These are phyloP conservation scores for Melampsora americana DNA, from an alignment of 1,284 basidiomycete genomes.

Conservation along the genomic window DNA sequence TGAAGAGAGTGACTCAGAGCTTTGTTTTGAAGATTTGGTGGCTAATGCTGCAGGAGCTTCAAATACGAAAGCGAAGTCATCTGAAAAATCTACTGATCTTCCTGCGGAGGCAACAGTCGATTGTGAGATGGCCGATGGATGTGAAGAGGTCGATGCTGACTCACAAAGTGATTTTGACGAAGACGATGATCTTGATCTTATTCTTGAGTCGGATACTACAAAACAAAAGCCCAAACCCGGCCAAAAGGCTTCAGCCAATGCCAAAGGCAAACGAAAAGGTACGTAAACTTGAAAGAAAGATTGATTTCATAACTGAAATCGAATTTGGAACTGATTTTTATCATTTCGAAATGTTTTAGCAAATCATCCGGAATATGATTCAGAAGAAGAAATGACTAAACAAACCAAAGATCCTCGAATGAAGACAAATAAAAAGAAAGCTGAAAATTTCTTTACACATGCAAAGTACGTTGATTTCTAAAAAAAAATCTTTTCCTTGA, in stretches of 20 bases:
- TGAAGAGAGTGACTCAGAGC: conserved; percentile 17
- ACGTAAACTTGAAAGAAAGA: background rate
- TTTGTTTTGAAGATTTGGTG: conserved; percentile 40
- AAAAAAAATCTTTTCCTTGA: background rate
- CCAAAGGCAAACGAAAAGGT: conserved; percentile 34
- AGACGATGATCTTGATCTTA: conserved; percentile 19
- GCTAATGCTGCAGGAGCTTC: background rate
- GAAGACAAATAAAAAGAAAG: conserved; percentile 43
- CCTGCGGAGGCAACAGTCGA: background rate
- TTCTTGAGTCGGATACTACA: background rate
- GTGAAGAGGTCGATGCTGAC: background rate
- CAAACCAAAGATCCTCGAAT: conserved; percentile 35
- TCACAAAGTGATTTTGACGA: conserved; percentile 1
- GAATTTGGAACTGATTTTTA: background rate
- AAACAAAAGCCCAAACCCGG: background rate
- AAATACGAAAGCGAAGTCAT: conserved; percentile 2
- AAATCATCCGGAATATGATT: background rate
- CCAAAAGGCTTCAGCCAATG: conserved; percentile 1
- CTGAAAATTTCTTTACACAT: conserved; percentile 42
- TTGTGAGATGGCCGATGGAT: background rate
- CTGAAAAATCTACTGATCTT: background rate
- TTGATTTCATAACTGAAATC: background rate
- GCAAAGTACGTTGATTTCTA: conserved; percentile 17
- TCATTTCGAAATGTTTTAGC: background rate
- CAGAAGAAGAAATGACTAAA: background rate